Evolutionary conservation across 805 yeast species (phyloP), one percentile per base, ranked within the genome.

Genomic region (Gaillardinia entomophila): DNA sequence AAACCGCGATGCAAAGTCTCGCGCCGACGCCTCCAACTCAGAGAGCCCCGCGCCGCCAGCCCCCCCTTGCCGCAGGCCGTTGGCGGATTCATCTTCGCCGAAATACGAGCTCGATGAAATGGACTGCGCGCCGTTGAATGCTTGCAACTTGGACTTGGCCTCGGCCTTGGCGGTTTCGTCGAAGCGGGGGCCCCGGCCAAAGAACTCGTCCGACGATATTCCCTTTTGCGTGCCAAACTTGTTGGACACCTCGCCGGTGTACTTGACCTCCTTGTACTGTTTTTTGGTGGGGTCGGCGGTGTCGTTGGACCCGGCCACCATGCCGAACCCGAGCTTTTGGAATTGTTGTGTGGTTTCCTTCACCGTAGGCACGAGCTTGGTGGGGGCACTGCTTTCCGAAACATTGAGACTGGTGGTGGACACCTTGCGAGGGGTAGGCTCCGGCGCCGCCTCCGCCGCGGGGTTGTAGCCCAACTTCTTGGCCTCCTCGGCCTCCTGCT

Each of bases 91-190:
- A 18, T 78, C 85, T 53, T 86, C 90, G 27, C 97, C 97, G 48
- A 89, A 92, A 61, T 92, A 92, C 7, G 92, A 79, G 23, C 89
- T 74, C 2, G 97, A 88, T 1, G 97, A 90, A 44, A 92, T 92
- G 5, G 95, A 76, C 28, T 84, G 81, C 2, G 97, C 95, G 34
- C 90, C 92, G 37, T 75, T 76, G 60, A 85, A 92, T 3, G 81
- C 65, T 55, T 81, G 87, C 34, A 92, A 67, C 49, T 92, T 89
- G n/a, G 74, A 53, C 42, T 73, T 72, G 2, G 97, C 97, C 57
- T 88, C 96, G 28, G 71, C 71, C 34, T 82, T 82, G 25, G 85
- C 84, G 2, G 68, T 69, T 43, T 83, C 82, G 49, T 87, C 97
- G 51, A 75, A 86, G 16, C 78, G 65, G 2, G 71, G 71, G 27